Evolutionary conservation across 345 rosid genomes (phyloP).

Genomic region (Acer yangbiense): DNA sequence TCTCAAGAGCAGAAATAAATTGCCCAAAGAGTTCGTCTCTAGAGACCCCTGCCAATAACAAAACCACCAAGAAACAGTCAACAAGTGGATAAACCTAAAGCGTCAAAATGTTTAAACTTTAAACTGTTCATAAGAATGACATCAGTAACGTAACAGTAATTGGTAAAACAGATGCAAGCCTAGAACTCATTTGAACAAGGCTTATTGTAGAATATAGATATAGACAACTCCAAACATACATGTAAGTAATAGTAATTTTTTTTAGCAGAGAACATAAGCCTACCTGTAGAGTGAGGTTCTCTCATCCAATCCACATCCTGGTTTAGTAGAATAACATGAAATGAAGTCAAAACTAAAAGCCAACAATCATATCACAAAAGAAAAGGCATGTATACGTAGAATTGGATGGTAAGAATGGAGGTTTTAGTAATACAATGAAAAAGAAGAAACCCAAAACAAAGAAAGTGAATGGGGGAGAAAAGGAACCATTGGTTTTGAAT

Average conservation of each 20-base stretch:
- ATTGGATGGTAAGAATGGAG: background rate
- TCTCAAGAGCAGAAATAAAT: slow-evolving; percentile 82
- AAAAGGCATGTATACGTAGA: background rate
- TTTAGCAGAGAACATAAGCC: background rate
- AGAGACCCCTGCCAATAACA: slow-evolving; percentile 51
- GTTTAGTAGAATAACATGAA: slow-evolving; percentile 16
- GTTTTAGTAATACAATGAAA: background rate
- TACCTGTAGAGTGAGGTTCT: slow-evolving; percentile 37
- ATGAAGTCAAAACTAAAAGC: slow-evolving; percentile 10
- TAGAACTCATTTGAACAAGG: background rate
- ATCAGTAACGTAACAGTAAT: background rate
- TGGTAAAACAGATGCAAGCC: slow-evolving; percentile 2
- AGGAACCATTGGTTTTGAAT: slow-evolving; percentile 25
- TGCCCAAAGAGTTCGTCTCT: slow-evolving; percentile 84
- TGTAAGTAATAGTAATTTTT: background rate
- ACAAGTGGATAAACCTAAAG: background rate
- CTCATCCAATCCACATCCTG: slow-evolving; percentile 40
- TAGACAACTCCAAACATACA: background rate
- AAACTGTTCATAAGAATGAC: background rate
- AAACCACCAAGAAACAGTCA: slow-evolving; percentile 14
- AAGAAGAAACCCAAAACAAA: background rate
- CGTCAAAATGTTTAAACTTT: background rate
- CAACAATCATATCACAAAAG: background rate
- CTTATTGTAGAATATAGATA: background rate
- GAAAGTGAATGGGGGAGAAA: background rate